Percentiles rank a stretch among this genome's conserved stretches.
phyloP scores from a whole-genome alignment of 2,329 filamentous ascomycete species.

The Monilinia fructicola region DNA sequence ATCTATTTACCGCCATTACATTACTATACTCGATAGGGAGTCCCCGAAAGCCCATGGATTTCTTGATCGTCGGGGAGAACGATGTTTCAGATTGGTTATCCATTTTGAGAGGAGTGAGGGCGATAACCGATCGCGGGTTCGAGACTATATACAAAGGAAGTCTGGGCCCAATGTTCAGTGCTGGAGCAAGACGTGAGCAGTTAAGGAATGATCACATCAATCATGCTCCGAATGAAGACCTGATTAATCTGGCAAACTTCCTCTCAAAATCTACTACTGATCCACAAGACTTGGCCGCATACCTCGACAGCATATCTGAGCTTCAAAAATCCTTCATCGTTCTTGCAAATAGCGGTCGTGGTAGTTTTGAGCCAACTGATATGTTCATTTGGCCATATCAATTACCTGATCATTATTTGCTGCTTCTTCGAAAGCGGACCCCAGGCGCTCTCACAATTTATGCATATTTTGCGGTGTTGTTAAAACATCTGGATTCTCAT shows the following conservation, averaged over 20 bases:
- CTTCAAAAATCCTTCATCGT: conserved; percentile 41
- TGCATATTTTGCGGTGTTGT: conserved; percentile 42
- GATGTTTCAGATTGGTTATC: conserved; percentile 44
- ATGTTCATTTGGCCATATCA: conserved; percentile 46
- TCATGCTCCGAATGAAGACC: conserved; percentile 22
- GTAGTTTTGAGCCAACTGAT: conserved; percentile 42
- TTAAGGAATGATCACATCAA: conserved; percentile 30
- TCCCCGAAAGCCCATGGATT: conserved; percentile 41
- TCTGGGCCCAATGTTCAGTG: conserved; percentile 31
- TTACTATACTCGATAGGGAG: conserved; percentile 43
- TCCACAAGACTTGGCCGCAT: conserved; percentile 34
- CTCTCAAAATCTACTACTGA: conserved; percentile 31
- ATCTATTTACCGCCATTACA: conserved; percentile 45
- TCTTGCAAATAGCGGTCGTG: conserved; percentile 28
- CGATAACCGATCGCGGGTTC: conserved; percentile 39
- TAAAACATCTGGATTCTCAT: conserved; percentile 40
- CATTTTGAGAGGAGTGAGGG: conserved; percentile 42
- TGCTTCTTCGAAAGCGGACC: conserved; percentile 41
- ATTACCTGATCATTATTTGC: conserved; percentile 43
- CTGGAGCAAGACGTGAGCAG: conserved; percentile 22
- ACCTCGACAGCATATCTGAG: conserved; percentile 40
- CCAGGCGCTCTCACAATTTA: conserved; percentile 43
- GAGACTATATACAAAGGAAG: conserved; percentile 29
- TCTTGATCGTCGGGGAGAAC: conserved; percentile 42
- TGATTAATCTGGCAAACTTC: conserved; percentile 26